These are phyloP conservation scores for Waltiozyma sp. DNA, from an alignment of 1,139 yeast species.

Conservation along the genomic window DNA sequence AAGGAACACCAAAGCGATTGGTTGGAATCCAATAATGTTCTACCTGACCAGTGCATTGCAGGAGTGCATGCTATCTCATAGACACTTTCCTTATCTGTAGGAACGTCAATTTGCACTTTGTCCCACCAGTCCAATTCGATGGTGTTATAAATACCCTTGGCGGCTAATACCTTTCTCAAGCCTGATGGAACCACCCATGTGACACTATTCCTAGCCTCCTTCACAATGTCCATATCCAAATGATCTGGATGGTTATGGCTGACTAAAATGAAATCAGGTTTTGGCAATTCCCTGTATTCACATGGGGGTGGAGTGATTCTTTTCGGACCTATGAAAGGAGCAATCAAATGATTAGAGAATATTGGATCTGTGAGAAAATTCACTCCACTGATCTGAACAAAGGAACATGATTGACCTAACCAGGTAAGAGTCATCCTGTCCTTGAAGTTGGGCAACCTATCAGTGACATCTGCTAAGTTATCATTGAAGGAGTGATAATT, in stretches of 20 bases:
- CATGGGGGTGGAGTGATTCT: constrained; percentile 69
- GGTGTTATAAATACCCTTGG: constrained; percentile 34
- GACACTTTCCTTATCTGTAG: constrained; percentile 28
- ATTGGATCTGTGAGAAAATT: constrained; percentile 81
- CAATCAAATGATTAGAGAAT: constrained; percentile 57
- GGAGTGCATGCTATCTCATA: constrained; percentile 86
- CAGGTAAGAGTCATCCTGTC: constrained; percentile 65
- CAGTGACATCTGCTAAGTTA: background rate
- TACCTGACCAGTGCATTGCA: constrained; percentile 97
- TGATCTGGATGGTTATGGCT: constrained; percentile 97
- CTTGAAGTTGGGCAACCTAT: constrained; percentile 22
- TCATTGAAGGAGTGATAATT: background rate
- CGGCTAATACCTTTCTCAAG: constrained; percentile 45
- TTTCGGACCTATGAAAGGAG: constrained; percentile 64
- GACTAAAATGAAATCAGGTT: constrained; percentile 62
- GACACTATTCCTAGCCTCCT: constrained; percentile 36
- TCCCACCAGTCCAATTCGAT: constrained; percentile 95
- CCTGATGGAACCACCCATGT: constrained; percentile 86
- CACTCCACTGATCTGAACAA: constrained; percentile 59
- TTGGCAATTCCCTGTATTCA: constrained; percentile 47
- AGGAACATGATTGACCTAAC: constrained; percentile 88
- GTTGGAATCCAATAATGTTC: constrained; percentile 69
- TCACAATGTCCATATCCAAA: constrained; percentile 54
- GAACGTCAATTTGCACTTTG: constrained; percentile 31
- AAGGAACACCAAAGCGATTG: constrained; percentile 83